Evolutionary conservation across 305 asterid genomes (phyloP).

Genomic region (Solanum hybrid): DNA sequence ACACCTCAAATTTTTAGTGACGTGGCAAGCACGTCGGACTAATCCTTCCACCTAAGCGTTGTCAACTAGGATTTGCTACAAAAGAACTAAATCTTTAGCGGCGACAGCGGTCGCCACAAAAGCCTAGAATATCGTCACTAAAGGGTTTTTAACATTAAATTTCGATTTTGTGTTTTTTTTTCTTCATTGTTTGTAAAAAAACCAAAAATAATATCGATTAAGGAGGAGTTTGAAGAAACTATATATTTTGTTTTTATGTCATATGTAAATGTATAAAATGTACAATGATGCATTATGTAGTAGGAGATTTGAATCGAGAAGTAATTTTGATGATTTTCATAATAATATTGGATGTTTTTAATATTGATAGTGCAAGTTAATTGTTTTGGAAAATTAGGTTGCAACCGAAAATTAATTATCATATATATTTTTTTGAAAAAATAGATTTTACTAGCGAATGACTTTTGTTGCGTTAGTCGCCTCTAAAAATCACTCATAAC

Average conservation of each 20-base stretch:
- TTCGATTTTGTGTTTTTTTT: background rate
- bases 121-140: background rate
- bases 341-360: background rate
- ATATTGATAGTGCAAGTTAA: background rate
- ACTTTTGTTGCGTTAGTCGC: background rate
- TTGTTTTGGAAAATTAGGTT: background rate
- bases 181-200: background rate
- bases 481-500: background rate
- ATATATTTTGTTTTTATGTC: background rate
- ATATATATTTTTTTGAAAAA: no score
- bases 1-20: background rate
- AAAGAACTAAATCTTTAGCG: background rate
- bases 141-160: background rate
- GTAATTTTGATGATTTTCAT: background rate
- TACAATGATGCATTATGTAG: background rate
- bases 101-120: background rate
- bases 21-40: background rate
- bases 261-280: background rate
- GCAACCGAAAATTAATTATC: background rate
- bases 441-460: background rate
- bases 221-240: background rate
- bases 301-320: background rate
- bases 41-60: background rate
- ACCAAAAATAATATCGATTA: no score
- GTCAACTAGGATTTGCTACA: background rate